Evolutionary conservation across 306 rosid genomes (phyloP).

Genomic region (Vicia sativa): DNA sequence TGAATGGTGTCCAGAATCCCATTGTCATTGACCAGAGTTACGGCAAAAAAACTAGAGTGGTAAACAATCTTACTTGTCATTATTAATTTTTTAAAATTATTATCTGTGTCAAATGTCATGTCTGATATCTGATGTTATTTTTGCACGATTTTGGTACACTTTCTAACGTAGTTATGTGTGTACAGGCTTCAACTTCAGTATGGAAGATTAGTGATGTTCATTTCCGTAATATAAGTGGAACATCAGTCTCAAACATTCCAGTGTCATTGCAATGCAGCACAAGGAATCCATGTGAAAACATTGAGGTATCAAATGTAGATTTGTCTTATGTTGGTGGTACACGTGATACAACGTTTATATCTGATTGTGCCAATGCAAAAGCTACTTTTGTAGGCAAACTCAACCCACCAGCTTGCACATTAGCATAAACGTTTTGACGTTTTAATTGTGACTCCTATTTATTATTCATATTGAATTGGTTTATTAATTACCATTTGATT

Average conservation of each 20-base stretch:
- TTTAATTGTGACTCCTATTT: background rate
- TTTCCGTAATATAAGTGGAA: slow-evolving; percentile 63
- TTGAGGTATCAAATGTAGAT: slow-evolving; percentile 52
- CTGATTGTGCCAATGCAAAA: slow-evolving; percentile 57
- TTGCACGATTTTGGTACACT: no score
- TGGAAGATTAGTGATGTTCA: slow-evolving; percentile 65
- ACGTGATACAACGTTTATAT: background rate
- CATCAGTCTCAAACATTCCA: slow-evolving; percentile 47
- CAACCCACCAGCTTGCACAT: slow-evolving; percentile 52
- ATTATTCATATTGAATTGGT: background rate
- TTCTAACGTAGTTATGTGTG: background rate
- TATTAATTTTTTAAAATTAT: no score
- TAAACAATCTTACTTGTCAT: background rate
- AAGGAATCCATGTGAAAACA: slow-evolving; percentile 46
- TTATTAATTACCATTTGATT: background rate
- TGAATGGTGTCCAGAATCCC: slow-evolving; percentile 59
- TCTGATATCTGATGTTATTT: no score
- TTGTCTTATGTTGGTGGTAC: slow-evolving; percentile 37
- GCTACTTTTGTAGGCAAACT: slow-evolving; percentile 43
- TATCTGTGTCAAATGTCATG: no score
- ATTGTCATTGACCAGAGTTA: slow-evolving; percentile 66
- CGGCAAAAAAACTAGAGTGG: slow-evolving; percentile 32
- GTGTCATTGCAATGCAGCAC: slow-evolving; percentile 62
- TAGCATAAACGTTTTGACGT: background rate
- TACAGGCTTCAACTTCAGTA: slow-evolving; percentile 45